Base-by-base conservation (phyloP, 352 stramenopile species). In the Phytophthora boehmeriae region DNA sequence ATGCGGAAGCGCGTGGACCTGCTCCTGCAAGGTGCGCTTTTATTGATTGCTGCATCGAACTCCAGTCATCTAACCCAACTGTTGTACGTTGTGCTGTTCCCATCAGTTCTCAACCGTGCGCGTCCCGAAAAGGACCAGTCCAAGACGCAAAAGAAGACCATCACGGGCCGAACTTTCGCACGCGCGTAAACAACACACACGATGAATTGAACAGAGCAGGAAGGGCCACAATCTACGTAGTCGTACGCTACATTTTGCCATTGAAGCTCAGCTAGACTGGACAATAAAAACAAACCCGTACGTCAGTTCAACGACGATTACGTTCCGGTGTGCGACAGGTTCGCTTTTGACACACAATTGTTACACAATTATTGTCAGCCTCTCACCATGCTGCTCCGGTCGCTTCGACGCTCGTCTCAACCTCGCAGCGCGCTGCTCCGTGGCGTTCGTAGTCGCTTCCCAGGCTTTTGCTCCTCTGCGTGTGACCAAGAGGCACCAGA, bases 1-100 rank as follows among this genome's bases (percentile, higher is more conserved):
- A 98, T 98, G 95, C 83, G 95, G 62, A 97, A 97, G 83, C 86
- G 90, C 57, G 93, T 98, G 17, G 90, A 96, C 46, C 62, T 90
- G 60, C 71, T 97, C 39, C 80, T 98, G 65, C 93, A 98, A 86
- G 88, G 83, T 90, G 71, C 20, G 51, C n/a, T n/a, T n/a, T n/a
- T n/a, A n/a, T n/a, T n/a, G n/a, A n/a, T n/a, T n/a, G n/a, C n/a
- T n/a, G n/a, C n/a, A n/a, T n/a, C n/a, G n/a, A n/a, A n/a, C n/a
- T n/a, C n/a, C n/a, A n/a, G n/a, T n/a, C n/a, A n/a, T n/a, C n/a
- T 57, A n/a, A 8, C 43, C 38, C n/a, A 5, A 39, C 22, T 22
- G n/a, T 39, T 36, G 35, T 49, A n/a, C n/a, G n/a, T n/a, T n/a
- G n/a, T n/a, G n/a, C n/a, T n/a, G 51, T 47, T 10, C 41, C 16